phyloP scores from a whole-genome alignment of 306 rosid species.

The Datisca glomerata region DNA sequence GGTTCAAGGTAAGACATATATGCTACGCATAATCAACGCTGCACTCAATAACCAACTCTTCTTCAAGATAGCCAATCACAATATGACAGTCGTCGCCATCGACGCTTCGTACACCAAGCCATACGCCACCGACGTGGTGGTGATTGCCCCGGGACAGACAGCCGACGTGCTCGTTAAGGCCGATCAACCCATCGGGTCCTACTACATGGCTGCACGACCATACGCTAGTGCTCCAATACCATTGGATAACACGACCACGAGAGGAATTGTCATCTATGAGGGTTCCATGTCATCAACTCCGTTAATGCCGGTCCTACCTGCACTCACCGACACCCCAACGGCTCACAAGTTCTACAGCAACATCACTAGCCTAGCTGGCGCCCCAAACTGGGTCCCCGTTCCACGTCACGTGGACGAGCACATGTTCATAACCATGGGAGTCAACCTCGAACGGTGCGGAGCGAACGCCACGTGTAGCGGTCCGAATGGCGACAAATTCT shows the following conservation, averaged over 20 bases:
- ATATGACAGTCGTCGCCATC: slow-evolving; percentile 40
- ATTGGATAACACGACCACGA: slow-evolving; percentile 13
- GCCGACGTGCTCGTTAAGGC: slow-evolving; percentile 34
- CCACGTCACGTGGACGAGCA: slow-evolving; percentile 33
- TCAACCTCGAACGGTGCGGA: slow-evolving; percentile 16
- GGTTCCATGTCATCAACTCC: slow-evolving; percentile 11
- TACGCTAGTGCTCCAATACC: background rate
- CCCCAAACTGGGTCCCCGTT: slow-evolving; percentile 41
- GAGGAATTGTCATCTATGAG: slow-evolving; percentile 30
- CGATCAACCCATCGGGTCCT: slow-evolving; percentile 27
- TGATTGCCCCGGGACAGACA: slow-evolving; percentile 50
- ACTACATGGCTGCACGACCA: slow-evolving; percentile 49
- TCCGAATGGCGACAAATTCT: background rate
- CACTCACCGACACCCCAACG: slow-evolving; percentile 20
- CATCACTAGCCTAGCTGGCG: slow-evolving; percentile 18
- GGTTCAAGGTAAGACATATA: slow-evolving; percentile 33
- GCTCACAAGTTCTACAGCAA: slow-evolving; percentile 41
- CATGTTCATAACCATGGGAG: slow-evolving; percentile 40
- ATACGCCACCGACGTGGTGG: slow-evolving; percentile 30
- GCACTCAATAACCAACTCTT: slow-evolving; percentile 53
- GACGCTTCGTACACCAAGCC: slow-evolving; percentile 46
- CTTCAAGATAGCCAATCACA: slow-evolving; percentile 55
- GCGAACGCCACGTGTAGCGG: slow-evolving; percentile 23
- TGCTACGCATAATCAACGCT: slow-evolving; percentile 50
- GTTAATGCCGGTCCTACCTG: slow-evolving; percentile 34